Base-by-base conservation (phyloP, 768 basidiomycete species). In the Lactarius pseudohatsudake region DNA sequence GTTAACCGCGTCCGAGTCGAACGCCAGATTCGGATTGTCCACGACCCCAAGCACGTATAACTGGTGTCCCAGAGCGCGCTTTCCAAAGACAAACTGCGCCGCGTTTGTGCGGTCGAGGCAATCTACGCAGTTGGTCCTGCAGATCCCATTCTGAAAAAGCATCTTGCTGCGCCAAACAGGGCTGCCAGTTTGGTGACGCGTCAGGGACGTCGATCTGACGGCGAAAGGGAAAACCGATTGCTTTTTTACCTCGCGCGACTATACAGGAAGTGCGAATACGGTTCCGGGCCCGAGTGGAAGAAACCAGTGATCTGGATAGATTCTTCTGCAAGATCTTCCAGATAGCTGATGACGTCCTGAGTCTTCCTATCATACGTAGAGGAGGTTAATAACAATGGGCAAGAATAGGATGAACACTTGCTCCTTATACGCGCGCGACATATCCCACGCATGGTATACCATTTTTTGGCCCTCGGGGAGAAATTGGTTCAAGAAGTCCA, bases 91-190 rank as follows among this genome's bases (percentile, higher is more conserved):
- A 73, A 98, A 98, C 73, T 98, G 96, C 0, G 94, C 94, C 3
- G 94, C 94, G 72, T 98, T 98, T 4, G 96, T 98, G 13, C 96
- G 87, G 76, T 97, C 95, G 16, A 99, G 79, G 73, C 96, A 99
- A 73, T 99, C 96, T 0, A 99, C 95, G 72, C 97, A 99, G 73
- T 99, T 99, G 0, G 88, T 94, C 18, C 97, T 84, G 66, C 92
- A 92, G 32, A 98, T 86, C 1, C 97, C 97, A 56, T 90, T 93
- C 77, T 99, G 97, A 11, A 99, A 78, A 1, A 86, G 82, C 69
- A 97, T 92, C 1, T 79, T 81, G 62, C 76, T 79, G 9, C 92
- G 85, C 84, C 88, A 91, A 1, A 78, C 69, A 7, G 76, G 72
- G 20, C 69, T 74, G 30, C 1, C 32, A 10, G 9, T 7, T 5